Percentiles rank a stretch among this genome's conserved stretches.
phyloP scores from a whole-genome alignment of 2,329 filamentous ascomycete species.

The Epicoccum sorghinum region DNA sequence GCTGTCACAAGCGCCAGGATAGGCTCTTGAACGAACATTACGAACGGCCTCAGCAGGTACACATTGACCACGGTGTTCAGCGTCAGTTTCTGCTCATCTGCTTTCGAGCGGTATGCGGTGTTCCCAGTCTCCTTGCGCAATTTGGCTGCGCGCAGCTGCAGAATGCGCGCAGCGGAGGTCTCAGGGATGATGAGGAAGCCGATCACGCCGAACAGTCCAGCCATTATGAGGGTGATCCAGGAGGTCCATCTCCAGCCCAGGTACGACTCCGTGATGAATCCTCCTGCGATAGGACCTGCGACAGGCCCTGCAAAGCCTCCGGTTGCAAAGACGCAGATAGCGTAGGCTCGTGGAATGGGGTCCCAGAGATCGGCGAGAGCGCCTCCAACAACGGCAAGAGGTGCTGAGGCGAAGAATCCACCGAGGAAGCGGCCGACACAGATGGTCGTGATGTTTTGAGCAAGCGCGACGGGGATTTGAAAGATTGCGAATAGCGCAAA shows the following conservation, averaged over 20 bases:
- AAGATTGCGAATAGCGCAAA: conserved; percentile 49
- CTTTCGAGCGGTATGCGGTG: conserved; percentile 46
- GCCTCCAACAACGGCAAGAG: conserved; percentile 44
- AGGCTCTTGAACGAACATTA: conserved; percentile 60
- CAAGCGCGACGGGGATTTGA: conserved; percentile 48
- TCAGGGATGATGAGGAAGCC: conserved; percentile 36
- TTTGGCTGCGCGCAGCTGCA: conserved; percentile 38
- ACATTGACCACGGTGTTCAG: conserved; percentile 66
- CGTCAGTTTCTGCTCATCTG: conserved; percentile 65
- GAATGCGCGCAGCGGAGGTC: conserved; percentile 38
- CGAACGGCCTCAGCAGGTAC: conserved; percentile 70
- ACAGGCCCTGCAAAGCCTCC: conserved; percentile 45
- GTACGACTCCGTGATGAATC: conserved; percentile 42
- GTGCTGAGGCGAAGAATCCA: conserved; percentile 57
- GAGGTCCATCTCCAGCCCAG: conserved; percentile 48
- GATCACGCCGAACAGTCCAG: conserved; percentile 32
- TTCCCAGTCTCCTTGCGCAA: conserved; percentile 47
- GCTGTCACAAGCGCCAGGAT: conserved; percentile 59
- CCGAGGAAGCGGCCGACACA: conserved; percentile 60
- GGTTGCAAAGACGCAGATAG: conserved; percentile 45
- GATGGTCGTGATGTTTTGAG: conserved; percentile 58
- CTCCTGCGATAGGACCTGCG: conserved; percentile 56
- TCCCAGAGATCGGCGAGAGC: conserved; percentile 46
- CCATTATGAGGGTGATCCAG: conserved; percentile 47
- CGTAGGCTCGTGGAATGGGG: conserved; percentile 44